Base-by-base conservation (phyloP, 345 rosid species). In the Eutrema heterophyllum region DNA sequence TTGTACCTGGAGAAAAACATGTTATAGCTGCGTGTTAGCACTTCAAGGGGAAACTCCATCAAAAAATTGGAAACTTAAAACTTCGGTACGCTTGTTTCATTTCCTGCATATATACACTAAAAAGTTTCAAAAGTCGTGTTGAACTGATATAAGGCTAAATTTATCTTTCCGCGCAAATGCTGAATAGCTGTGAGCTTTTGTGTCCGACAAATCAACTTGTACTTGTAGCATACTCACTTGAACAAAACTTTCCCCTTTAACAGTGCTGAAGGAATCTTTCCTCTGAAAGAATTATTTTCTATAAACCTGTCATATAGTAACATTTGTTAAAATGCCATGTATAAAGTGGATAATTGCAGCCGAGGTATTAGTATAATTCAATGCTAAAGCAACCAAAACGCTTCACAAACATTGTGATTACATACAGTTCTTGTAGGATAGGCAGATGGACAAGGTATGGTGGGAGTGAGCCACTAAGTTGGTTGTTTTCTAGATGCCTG, bases 401-500 rank as follows among this genome's bases (percentile, higher is more conserved):
- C 27, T 33, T 43, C 29, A 32, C 2, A 35, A 12, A 26, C 0
- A 6, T 41, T 64, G 18, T 9, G 56, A 64, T 45, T 64, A 83
- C 97, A 7, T 84, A 96, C 98, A 96, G 51, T 85, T 88, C 99
- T 43, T 81, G 84, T 66, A 96, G 82, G 81, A 75, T 85, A 43
- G 92, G 87, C 63, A 96, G 84, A 74, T 77, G 84, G 26, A 76
- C 86, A 32, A 89, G 83, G 83, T 76, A 89, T 54, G 87, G 67
- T 58, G 99, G 98, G 67, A 96, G 80, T n/a, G 84, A 79, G 60
- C 97, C 99, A 5, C 64, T 84, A 61, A 92, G 81, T 60, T 82
- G 70, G 77, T 96, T 96, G 84, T 87, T 92, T 85, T 90, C 99
- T 57, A 96, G 78, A 82, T 96, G 99, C 83, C 99, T 96, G 84